Base-by-base conservation (phyloP, 306 rosid species). In the Calophaca sinica region DNA sequence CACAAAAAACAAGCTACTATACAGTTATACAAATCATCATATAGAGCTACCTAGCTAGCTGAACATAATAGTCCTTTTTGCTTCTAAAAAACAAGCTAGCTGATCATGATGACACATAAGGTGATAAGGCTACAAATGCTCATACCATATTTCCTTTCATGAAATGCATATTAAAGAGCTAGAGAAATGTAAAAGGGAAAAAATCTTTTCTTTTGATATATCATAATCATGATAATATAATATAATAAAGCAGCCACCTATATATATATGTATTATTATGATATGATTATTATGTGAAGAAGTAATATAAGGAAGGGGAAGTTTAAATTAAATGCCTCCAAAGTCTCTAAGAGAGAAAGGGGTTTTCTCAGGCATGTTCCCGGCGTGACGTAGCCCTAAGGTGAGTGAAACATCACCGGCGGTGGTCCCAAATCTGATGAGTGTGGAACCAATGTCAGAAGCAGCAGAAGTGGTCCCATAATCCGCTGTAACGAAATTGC, bases 371-470 rank as follows among this genome's bases (percentile, higher is more conserved):
- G 96, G 91, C 77, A 86, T 60, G 81, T 91, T 89, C 15, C 98
- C 98, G 54, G 98, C 91, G 69, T 91, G 98, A 72, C 97, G 98
- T 14, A 93, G 87, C 89, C 98, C 98, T 71, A 93, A 70, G 36
- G 98, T 93, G 83, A 93, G 98, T 32, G 98, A 94, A 85, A 94
- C 98, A 39, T 94, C 98, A 68, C 98, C 96, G 10, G 86, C 39
- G 11, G 90, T 82, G 87, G 97, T 86, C 88, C 97, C 98, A 68
- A 88, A 94, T 78, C 90, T 88, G n/a, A 90, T 87, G 58, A 92
- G 84, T 6, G 89, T 84, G 2, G 97, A 82, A 29, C 88, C 85
- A 13, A 79, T 79, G 58, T 83, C 87, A 59, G 67, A 41, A 35
- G 68, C 80, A 29, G 68, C 89, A 73, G 94, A 51, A 48, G 85